Evolutionary conservation across 805 yeast species (phyloP).

Genomic region (Schizosaccharomyces japonicus): DNA sequence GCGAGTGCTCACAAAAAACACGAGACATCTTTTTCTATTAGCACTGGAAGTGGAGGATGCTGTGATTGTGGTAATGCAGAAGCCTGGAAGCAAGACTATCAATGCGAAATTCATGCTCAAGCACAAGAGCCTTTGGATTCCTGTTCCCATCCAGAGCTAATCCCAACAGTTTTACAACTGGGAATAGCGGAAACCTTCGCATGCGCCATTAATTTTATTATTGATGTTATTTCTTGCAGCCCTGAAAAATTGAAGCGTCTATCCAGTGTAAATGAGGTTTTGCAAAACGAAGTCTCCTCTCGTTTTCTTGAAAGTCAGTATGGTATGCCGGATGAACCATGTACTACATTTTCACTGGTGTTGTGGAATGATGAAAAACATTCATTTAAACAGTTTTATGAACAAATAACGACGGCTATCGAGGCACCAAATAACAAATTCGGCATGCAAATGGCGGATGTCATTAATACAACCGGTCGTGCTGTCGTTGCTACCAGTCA

Average conservation of each 20-base stretch:
- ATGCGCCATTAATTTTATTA: constrained; percentile 30
- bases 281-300: constrained; percentile 26
- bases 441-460: constrained; percentile 32
- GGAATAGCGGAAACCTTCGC: no score
- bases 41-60: constrained; percentile 49
- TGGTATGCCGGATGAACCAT: not conserved
- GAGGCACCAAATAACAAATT: constrained; percentile 39
- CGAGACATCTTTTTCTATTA: constrained; percentile 37
- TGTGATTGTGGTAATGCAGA: constrained; percentile 81
- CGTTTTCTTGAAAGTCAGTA: constrained; percentile 6
- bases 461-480: constrained; percentile 48
- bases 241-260: constrained; percentile 8
- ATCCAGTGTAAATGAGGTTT: constrained; percentile 12
- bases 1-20: constrained; percentile 51
- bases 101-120: not conserved
- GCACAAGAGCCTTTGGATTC: not conserved
- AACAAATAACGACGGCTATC: constrained; percentile 39
- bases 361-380: constrained; percentile 61
- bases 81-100: not conserved
- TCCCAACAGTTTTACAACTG: no score
- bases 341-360: constrained; percentile 16
- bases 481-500: constrained; percentile 20
- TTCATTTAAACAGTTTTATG: constrained; percentile 51
- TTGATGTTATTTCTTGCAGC: constrained; percentile 24
- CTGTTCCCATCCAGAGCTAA: not conserved